Base-by-base conservation (phyloP, 2,329 filamentous ascomycete species). In the Hymenoscyphus fraxineus region DNA sequence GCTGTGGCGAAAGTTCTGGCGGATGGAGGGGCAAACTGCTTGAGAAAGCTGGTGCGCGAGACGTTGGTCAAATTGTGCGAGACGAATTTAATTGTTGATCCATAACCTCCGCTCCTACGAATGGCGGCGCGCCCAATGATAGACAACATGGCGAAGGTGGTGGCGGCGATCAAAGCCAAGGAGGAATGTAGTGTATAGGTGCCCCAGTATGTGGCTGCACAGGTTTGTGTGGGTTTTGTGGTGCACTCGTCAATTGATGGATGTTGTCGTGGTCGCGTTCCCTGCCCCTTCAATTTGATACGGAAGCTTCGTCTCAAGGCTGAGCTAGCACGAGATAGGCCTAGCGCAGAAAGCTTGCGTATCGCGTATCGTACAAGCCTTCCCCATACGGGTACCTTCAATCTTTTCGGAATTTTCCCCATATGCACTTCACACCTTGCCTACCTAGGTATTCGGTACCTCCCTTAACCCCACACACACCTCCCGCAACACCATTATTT, bases 91-190 rank as follows among this genome's bases (percentile, higher is more conserved):
- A 69, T 68, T 71, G 71, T 67, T 72, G 68, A 56, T 69, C 68
- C 68, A 31, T 68, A 57, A 65, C 72, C 59, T 61, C 64, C 51
- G 57, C 69, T 65, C 63, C 74, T 70, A 61, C 70, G 66, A 22
- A 74, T 64, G 15, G 75, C 69, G 35, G 72, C 70, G 62, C 75
- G 73, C 62, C 74, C 71, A 64, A 74, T 71, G 57, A 67, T 68
- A 55, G 73, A 72, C 61, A 76, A 65, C 76, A 77, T 77, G 61
- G 58, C 69, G 55, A 60, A 41, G 35, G 10, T 59, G 16, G 9
- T 59, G 27, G 31, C 16, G 39, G 40, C 32, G 44, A 55, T 56
- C n/a, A 27, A 44, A n/a, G 51, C 31, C 16, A 22, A 56, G 35
- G 38, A 44, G 10, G 47, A 54, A 54, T 54, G 19, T 54, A 19